Percentiles rank a stretch among this genome's conserved stretches.
Evolutionary conservation across 2,329 filamentous ascomycete species (phyloP).

Genomic region (Alternaria sp.): DNA sequence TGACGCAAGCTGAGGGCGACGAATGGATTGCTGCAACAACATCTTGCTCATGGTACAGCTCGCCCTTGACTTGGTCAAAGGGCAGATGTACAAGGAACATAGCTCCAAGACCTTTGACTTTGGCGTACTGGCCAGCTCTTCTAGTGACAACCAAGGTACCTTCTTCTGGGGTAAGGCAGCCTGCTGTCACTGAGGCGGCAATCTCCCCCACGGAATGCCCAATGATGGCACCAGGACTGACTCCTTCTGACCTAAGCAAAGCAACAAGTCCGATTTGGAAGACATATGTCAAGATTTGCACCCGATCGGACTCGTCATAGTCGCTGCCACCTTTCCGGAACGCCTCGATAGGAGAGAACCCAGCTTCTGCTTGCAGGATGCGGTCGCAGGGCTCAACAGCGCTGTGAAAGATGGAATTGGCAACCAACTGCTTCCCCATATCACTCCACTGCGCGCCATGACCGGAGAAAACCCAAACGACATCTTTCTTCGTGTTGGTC

Average conservation of each 20-base stretch:
- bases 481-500: background rate
- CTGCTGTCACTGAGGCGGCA: conserved; percentile 37
- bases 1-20: conserved; percentile 44
- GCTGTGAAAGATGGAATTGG: background rate
- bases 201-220: conserved; percentile 42
- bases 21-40: conserved; percentile 44
- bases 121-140: background rate
- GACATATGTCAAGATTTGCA: conserved; percentile 45
- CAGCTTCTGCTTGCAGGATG: conserved; percentile 19
- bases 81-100: background rate
- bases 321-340: conserved; percentile 14
- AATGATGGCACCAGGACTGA: conserved; percentile 17
- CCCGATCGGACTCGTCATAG: conserved; percentile 21
- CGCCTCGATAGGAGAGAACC: conserved; percentile 18
- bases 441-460: conserved; percentile 38
- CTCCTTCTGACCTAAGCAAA: conserved; percentile 20
- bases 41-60: conserved; percentile 12
- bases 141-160: conserved; percentile 28
- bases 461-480: conserved; percentile 38
- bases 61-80: background rate
- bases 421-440: conserved; percentile 32
- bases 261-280: conserved; percentile 37
- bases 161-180: conserved; percentile 40
- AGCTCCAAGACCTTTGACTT: background rate
- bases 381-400: background rate